Base-by-base conservation (phyloP, 106 monocot genomes). In the Phalaenopsis aphrodite region DNA sequence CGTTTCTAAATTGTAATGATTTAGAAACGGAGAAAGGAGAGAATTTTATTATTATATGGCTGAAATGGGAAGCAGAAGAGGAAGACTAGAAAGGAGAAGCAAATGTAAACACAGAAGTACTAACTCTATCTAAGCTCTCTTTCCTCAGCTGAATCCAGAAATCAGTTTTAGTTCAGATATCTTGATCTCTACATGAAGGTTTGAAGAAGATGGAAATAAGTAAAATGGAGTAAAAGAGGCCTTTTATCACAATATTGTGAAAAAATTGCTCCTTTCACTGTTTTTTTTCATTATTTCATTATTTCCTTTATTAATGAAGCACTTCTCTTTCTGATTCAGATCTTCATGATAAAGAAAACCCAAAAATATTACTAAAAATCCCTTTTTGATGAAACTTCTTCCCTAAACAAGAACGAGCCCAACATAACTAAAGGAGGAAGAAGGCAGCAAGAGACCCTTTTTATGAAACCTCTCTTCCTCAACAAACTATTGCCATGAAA, bases 111-210 rank as follows among this genome's bases (percentile, higher is more conserved):
- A 78, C 82, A 78, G 41, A 19, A 42, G 83, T 23, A 79, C 83
- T 83, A 72, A 83, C 79, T 83, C 83, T 83, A 83, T 79, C 71
- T 72, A 83, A 83, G 78, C 83, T 74, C 37, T 8, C 43, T n/a
- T 73, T 42, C 42, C 10, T 69, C 69, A 69, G 38, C 30, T 37
- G 39, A 69, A 69, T 69, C 69, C 39, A 69, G 39, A 69, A 30
- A 69, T 69, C 39, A 39, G 1, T 69, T 38, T 39, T 11, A 30
- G 69, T 38, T 69, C 38, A 39, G 69, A 69, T 73, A 42, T 42
- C 21, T 19, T 42, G 19, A 42, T 43, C 42, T 45, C 45, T 8
- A 45, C 21, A 43, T 3, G 19, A 42, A 74, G 74, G 14, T 69
- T 39, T 39, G 43, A 42, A 74, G 43, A 45, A 42, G 45, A 74